phyloP scores from a whole-genome alignment of 2,329 filamentous ascomycete genomes.

The Fusarium avenaceum region DNA sequence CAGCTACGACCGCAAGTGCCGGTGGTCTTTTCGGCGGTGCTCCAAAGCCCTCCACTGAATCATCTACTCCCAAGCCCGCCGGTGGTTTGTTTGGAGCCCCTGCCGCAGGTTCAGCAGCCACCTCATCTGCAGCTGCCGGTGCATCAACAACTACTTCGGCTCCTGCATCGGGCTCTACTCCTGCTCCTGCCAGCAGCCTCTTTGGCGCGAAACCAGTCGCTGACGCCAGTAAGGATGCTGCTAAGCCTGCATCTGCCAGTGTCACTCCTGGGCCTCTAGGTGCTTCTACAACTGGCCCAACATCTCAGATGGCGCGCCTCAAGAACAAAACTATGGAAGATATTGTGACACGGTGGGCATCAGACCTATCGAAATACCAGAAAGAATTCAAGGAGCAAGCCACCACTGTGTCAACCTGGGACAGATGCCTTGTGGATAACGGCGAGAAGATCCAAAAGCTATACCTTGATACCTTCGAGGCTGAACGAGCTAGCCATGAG shows the following conservation, averaged over 20 bases:
- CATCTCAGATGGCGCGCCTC: slow-evolving; percentile 87
- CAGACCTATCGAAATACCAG: slow-evolving; percentile 94
- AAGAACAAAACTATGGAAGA: slow-evolving; percentile 99
- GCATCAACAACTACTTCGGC: slow-evolving; percentile 47
- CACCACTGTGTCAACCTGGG: slow-evolving; percentile 88
- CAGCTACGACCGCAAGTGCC: slow-evolving; percentile 47
- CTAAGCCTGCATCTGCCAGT: slow-evolving; percentile 50
- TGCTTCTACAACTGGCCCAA: slow-evolving; percentile 83
- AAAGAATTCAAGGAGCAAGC: slow-evolving; percentile 96
- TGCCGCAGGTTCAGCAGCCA: slow-evolving; percentile 40
- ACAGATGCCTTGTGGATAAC: slow-evolving; percentile 91
- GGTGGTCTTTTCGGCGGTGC: slow-evolving; percentile 46
- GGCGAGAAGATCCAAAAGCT: slow-evolving; percentile 95
- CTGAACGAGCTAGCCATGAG: slow-evolving; percentile 91
- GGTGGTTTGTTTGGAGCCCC: slow-evolving; percentile 47
- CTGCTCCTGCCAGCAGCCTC: slow-evolving; percentile 52
- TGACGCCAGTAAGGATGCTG: slow-evolving; percentile 48
- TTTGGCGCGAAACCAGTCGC: slow-evolving; percentile 55
- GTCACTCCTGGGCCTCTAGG: slow-evolving; percentile 64
- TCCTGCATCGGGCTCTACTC: slow-evolving; percentile 47
- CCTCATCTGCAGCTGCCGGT: slow-evolving; percentile 30
- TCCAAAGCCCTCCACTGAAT: slow-evolving; percentile 43
- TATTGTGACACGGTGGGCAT: slow-evolving; percentile 96
- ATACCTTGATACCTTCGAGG: slow-evolving; percentile 92
- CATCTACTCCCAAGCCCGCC: slow-evolving; percentile 43